Conservation (phyloP, 345 rosid species). For the Brassica napus region Da-Ae NC_063441.1:21021501-21022000, state of each 20-base stretch:
- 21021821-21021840: not conserved
- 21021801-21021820: constrained; percentile 5
- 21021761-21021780: not conserved
- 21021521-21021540: not conserved
- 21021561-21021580: constrained; percentile 1
- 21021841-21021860: not conserved
- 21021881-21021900: constrained; percentile 43
- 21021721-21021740: constrained; percentile 21
- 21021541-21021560: not conserved
- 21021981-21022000: not conserved
- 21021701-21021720: constrained; percentile 32
- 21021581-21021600: not conserved
- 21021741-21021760: not conserved
- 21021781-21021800: constrained; percentile 13
- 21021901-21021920: constrained; percentile 40
- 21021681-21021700: not conserved
- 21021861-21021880: constrained; percentile 5
- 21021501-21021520: not conserved
- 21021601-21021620: not conserved
- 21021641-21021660: not conserved
- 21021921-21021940: constrained; percentile 23
- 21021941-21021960: not conserved
- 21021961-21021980: not conserved
- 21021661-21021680: not conserved
- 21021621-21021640: not conserved